phyloP scores from a whole-genome alignment of 805 yeast genomes.

The Suhomyces kilbournensis region DNA sequence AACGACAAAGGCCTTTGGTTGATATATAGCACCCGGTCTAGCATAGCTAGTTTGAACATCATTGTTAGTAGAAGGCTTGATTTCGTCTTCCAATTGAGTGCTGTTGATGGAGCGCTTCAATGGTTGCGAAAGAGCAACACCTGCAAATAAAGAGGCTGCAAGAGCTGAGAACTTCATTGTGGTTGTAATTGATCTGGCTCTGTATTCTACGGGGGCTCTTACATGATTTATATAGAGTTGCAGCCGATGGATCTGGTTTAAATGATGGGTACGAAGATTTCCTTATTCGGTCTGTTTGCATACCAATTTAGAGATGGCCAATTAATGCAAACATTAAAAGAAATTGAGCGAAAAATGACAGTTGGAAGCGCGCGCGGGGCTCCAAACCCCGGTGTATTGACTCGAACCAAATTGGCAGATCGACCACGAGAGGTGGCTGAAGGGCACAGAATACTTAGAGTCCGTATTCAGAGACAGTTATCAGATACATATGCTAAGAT shows the following conservation, averaged over 20 bases:
- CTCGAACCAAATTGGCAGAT: background rate
- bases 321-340: background rate
- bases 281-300: background rate
- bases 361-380: background rate
- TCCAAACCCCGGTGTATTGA: background rate
- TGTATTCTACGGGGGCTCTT: background rate
- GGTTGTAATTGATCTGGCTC: background rate
- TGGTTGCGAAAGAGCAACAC: slow-evolving; percentile 16
- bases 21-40: slow-evolving; percentile 33
- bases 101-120: slow-evolving; percentile 14
- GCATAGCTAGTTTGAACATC: slow-evolving; percentile 23
- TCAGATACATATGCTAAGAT: too few species aligned
- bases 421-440: too few species aligned
- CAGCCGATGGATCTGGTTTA: background rate
- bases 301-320: background rate
- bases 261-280: background rate
- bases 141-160: slow-evolving; percentile 3
- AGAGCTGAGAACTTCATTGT: background rate
- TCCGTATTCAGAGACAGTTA: too few species aligned
- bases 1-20: slow-evolving; percentile 55
- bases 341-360: background rate
- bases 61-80: slow-evolving; percentile 7
- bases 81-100: slow-evolving; percentile 8
- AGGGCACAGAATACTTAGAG: too few species aligned
- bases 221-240: background rate